These are phyloP conservation scores for Arachis hypogaea DNA, from an alignment of 306 rosid genomes.

Conservation along the genomic window DNA sequence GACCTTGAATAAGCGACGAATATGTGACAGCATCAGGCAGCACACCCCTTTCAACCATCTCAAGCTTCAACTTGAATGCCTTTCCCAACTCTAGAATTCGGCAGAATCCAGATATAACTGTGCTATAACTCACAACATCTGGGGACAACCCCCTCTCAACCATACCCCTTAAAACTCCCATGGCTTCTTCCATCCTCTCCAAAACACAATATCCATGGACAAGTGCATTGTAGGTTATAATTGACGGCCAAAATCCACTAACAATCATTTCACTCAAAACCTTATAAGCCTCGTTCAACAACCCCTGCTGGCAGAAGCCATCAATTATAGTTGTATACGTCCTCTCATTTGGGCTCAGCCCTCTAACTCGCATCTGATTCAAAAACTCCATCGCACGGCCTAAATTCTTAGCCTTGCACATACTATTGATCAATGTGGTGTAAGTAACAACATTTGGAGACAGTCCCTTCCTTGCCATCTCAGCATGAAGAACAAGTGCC, in stretches of 20 bases:
- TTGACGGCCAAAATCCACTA: slow-evolving; percentile 72
- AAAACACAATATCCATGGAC: slow-evolving; percentile 73
- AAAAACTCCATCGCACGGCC: slow-evolving; percentile 70
- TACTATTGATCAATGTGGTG: slow-evolving; percentile 70
- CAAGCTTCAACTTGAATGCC: slow-evolving; percentile 67
- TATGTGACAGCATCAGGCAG: slow-evolving; percentile 68
- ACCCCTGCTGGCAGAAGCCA: slow-evolving; percentile 80
- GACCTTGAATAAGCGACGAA: slow-evolving; percentile 84
- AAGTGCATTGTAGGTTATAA: slow-evolving; percentile 78
- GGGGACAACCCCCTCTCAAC: slow-evolving; percentile 62
- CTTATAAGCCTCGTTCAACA: slow-evolving; percentile 64
- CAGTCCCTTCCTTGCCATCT: slow-evolving; percentile 76
- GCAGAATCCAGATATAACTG: slow-evolving; percentile 80
- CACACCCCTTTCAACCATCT: slow-evolving; percentile 74
- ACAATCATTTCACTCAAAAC: slow-evolving; percentile 69
- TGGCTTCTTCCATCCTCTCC: slow-evolving; percentile 76
- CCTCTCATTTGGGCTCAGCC: slow-evolving; percentile 75
- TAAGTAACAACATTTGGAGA: slow-evolving; percentile 84
- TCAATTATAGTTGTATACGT: slow-evolving; percentile 78
- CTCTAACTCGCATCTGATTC: slow-evolving; percentile 68
- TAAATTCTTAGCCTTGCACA: slow-evolving; percentile 86
- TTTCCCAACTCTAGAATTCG: slow-evolving; percentile 64
- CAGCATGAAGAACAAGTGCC: slow-evolving; percentile 67
- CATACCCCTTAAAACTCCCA: slow-evolving; percentile 60
- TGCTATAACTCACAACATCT: slow-evolving; percentile 83